Conservation (phyloP, 495 filamentous ascomycete species). For the Aspergillus sclerotioniger region DNA sequence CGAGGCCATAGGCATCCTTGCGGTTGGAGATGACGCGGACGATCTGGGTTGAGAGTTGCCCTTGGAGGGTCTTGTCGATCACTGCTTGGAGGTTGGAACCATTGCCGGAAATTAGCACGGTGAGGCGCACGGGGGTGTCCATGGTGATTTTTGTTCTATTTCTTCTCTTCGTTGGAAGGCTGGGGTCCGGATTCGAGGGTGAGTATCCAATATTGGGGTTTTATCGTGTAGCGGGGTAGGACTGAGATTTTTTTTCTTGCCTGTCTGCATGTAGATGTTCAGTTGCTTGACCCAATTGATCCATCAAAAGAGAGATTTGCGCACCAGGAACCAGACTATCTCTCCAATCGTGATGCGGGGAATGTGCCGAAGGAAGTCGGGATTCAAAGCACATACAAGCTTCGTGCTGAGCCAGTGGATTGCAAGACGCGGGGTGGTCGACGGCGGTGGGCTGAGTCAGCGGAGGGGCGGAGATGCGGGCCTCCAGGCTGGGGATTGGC, state of each 20-base stretch:
- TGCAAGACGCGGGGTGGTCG: slow-evolving; percentile 4
- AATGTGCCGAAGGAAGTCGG: not conserved
- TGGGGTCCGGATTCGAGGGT: not conserved
- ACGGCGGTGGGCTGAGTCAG: slow-evolving; percentile 10
- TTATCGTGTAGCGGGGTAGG: slow-evolving; percentile 2
- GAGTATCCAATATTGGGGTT: not conserved
- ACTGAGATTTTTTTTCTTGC: not conserved
- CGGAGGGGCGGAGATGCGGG: slow-evolving; percentile 9
- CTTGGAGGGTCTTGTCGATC: slow-evolving; percentile 65
- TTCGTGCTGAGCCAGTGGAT: not conserved
- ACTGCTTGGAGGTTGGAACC: slow-evolving; percentile 90
- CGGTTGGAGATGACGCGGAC: slow-evolving; percentile 80
- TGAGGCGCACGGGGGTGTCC: slow-evolving; percentile 43
- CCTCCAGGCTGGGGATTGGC: not conserved
- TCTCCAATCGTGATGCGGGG: not conserved
- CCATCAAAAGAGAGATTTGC: not conserved
- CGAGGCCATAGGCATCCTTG: slow-evolving; percentile 73
- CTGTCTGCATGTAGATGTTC: not conserved
- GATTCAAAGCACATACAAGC: not conserved
- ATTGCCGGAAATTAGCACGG: slow-evolving; percentile 72
- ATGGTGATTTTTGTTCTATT: slow-evolving; percentile 20
- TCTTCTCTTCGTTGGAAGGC: not conserved
- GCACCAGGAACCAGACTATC: not conserved
- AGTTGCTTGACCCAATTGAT: not conserved
- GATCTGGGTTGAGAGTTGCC: slow-evolving; percentile 61